A percentile compares a stretch with the other conserved stretches of the same genome.
Evolutionary conservation across 495 filamentous ascomycete genomes (phyloP).

Genomic region (Penicillium paxilli): DNA sequence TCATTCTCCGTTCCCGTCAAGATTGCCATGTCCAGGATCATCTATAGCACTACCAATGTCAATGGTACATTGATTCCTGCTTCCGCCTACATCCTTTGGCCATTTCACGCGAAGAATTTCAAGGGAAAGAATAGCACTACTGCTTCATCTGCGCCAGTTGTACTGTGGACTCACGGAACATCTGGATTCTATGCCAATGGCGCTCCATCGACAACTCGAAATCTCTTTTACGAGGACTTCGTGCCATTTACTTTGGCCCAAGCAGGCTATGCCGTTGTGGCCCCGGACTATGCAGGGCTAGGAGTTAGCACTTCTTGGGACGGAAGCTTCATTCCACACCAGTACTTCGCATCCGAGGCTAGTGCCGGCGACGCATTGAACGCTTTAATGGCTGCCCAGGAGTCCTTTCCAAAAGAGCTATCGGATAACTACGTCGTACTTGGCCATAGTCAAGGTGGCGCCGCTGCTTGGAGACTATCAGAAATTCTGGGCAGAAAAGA

Average conservation of each 20-base stretch:
- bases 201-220: slow-evolving; percentile 47
- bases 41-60: slow-evolving; percentile 46
- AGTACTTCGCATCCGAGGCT: slow-evolving; percentile 35
- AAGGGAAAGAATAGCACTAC: not conserved
- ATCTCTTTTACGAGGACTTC: slow-evolving; percentile 44
- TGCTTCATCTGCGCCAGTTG: slow-evolving; percentile 30
- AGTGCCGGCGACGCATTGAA: slow-evolving; percentile 44
- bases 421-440: slow-evolving; percentile 39
- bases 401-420: slow-evolving; percentile 35
- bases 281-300: slow-evolving; percentile 56
- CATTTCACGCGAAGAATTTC: slow-evolving; percentile 29
- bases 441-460: slow-evolving; percentile 53
- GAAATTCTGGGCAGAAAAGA: slow-evolving; percentile 23
- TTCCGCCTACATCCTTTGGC: slow-evolving; percentile 56
- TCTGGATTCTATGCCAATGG: slow-evolving; percentile 42
- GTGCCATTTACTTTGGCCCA: slow-evolving; percentile 46
- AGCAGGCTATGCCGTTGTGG: slow-evolving; percentile 55
- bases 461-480: slow-evolving; percentile 44
- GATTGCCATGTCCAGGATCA: slow-evolving; percentile 45
- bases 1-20: slow-evolving; percentile 36
- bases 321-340: slow-evolving; percentile 39
- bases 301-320: slow-evolving; percentile 41
- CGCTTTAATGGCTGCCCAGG: slow-evolving; percentile 40
- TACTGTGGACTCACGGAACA: slow-evolving; percentile 56
- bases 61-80: slow-evolving; percentile 49